These are phyloP conservation scores for Tulasnella sp. DNA, from an alignment of 768 basidiomycete genomes.

Conservation along the genomic window DNA sequence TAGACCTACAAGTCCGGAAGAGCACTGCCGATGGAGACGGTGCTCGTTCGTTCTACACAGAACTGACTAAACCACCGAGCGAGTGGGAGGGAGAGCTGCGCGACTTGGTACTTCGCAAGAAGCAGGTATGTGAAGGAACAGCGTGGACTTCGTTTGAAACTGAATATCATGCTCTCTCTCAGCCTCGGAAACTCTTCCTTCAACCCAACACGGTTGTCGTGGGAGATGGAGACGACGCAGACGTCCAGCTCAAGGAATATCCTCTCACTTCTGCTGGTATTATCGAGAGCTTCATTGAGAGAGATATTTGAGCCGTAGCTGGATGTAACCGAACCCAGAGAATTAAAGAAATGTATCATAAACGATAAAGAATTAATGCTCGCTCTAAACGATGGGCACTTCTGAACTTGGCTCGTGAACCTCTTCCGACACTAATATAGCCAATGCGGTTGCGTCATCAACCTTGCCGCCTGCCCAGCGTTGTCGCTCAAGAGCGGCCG, in stretches of 20 bases:
- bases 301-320: slow-evolving; percentile 45
- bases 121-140: slow-evolving; percentile 50
- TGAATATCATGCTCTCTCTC: slow-evolving; percentile 16
- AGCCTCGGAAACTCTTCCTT: slow-evolving; percentile 82
- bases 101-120: slow-evolving; percentile 73
- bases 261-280: slow-evolving; percentile 65
- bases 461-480: slow-evolving; percentile 16
- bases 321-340: slow-evolving; percentile 14
- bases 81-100: slow-evolving; percentile 74
- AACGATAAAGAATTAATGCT: neutral
- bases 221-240: slow-evolving; percentile 35
- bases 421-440: slow-evolving; percentile 17
- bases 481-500: neutral
- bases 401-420: neutral
- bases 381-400: slow-evolving; percentile 17
- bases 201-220: slow-evolving; percentile 71
- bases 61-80: slow-evolving; percentile 64
- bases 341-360: slow-evolving; percentile 13
- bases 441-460: slow-evolving; percentile 21
- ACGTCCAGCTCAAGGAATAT: slow-evolving; percentile 76
- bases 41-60: slow-evolving; percentile 73
- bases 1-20: slow-evolving; percentile 80
- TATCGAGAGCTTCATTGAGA: slow-evolving; percentile 79
- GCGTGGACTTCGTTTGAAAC: neutral
- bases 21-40: slow-evolving; percentile 80